A percentile compares a stretch with the other conserved stretches of the same genome.
Conservation (phyloP, 2,329 filamentous ascomycete genomes). For the Rhinocladiella mackenziei region DNA sequence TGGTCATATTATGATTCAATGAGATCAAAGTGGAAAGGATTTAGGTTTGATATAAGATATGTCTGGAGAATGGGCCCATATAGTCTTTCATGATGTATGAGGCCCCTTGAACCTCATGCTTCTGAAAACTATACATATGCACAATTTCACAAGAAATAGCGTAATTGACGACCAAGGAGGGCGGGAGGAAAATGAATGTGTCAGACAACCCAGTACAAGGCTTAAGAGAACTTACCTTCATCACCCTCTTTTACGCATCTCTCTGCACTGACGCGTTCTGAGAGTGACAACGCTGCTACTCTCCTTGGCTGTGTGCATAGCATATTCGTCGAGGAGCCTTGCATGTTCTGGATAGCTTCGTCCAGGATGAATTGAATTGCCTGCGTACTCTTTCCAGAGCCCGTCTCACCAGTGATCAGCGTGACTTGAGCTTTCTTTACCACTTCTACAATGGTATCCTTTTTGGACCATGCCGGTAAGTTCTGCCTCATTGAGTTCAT, state of each 20-base stretch:
- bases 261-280: slow-evolving; percentile 91
- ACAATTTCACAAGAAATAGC: no score
- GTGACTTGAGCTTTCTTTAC: slow-evolving; percentile 79
- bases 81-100: no score
- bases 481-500: slow-evolving; percentile 70
- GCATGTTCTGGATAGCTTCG: slow-evolving; percentile 71
- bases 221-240: no score
- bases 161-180: no score
- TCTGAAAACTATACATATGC: no score
- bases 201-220: no score
- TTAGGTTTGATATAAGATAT: no score
- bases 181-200: no score
- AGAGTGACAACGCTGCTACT: slow-evolving; percentile 89
- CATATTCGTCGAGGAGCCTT: slow-evolving; percentile 79
- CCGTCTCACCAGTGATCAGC: slow-evolving; percentile 95
- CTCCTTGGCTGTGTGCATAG: slow-evolving; percentile 92
- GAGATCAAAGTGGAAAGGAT: no score
- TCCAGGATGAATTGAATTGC: slow-evolving; percentile 95
- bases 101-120: no score
- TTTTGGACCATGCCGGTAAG: slow-evolving; percentile 83
- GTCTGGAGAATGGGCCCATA: no score
- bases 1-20: no score
- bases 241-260: slow-evolving; percentile 75
- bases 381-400: slow-evolving; percentile 94
- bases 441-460: slow-evolving; percentile 69